Conservation (phyloP, 805 yeast genomes). For the Maudiozyma serrabonitensis region DNA sequence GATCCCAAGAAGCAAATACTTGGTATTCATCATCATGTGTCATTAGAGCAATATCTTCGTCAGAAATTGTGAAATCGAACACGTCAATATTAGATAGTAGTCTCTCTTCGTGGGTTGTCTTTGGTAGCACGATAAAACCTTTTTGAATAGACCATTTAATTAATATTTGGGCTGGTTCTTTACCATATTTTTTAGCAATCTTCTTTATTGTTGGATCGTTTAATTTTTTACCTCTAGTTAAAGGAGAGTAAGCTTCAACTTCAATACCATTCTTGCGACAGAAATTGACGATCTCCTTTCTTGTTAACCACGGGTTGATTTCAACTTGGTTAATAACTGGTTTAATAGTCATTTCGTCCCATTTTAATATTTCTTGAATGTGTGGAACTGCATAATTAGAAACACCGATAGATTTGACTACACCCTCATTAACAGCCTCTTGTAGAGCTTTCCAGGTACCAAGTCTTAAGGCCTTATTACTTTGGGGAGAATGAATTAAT, state of each 20-base stretch:
- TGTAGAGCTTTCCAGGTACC: constrained; percentile 66
- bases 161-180: constrained; percentile 53
- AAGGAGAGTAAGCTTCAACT: constrained; percentile 72
- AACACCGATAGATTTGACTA: constrained; percentile 61
- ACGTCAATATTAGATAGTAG: constrained; percentile 46
- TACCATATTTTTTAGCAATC: constrained; percentile 41
- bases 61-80: constrained; percentile 31
- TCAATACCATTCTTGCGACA: constrained; percentile 45
- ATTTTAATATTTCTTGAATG: constrained; percentile 46
- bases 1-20: not conserved
- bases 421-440: constrained; percentile 51
- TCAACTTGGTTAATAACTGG: constrained; percentile 79
- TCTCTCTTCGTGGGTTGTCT: constrained; percentile 45
- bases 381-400: constrained; percentile 61
- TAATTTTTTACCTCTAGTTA: constrained; percentile 50
- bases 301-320: constrained; percentile 72
- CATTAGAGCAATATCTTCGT: constrained; percentile 1
- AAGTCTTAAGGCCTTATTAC: constrained; percentile 38
- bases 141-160: constrained; percentile 64
- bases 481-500: constrained; percentile 54
- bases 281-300: constrained; percentile 50
- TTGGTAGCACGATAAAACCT: constrained; percentile 62
- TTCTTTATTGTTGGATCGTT: constrained; percentile 41
- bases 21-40: not conserved
- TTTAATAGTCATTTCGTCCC: constrained; percentile 42